Evolutionary conservation across 176 grass and related monocot species (phyloP).

Genomic region (bread wheat (Triticum aestivum)): IWGSC_CS_RefSeq_v2.1 NC_057798.1:592680987-592681486

Average conservation of each 20-base stretch:
- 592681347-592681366: background rate
- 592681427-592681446: background rate
- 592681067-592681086: too few relatives aligned
- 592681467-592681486: background rate
- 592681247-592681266: background rate
- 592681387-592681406: background rate
- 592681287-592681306: background rate
- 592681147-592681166: too few relatives aligned
- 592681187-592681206: background rate
- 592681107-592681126: too few relatives aligned
- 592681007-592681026: background rate
- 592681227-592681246: background rate
- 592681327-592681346: background rate
- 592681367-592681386: background rate
- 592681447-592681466: background rate
- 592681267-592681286: background rate
- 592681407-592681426: background rate
- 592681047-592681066: too few relatives aligned
- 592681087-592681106: too few relatives aligned
- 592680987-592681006: background rate
- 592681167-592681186: too few relatives aligned
- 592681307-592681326: background rate
- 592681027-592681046: too few relatives aligned
- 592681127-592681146: too few relatives aligned
- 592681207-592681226: background rate